Base-by-base conservation (phyloP, 768 basidiomycete genomes). In the Calvatia gigantea region DNA sequence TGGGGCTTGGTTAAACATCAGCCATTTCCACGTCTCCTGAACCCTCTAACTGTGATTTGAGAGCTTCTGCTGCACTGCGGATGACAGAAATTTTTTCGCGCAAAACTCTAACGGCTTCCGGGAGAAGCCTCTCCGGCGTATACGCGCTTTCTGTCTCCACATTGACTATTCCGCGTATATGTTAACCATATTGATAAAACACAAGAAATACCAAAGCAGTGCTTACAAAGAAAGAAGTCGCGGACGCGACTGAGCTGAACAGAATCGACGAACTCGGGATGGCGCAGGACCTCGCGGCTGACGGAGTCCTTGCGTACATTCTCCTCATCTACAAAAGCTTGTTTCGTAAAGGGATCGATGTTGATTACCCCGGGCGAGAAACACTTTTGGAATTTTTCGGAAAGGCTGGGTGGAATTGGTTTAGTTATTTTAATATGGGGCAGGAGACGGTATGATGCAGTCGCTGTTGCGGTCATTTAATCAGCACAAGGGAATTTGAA, bases 61-160 rank as follows among this genome's bases (percentile, higher is more conserved):
- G 70, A 6, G 74, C 77, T 65, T 84, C 78, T 1, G 84, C 85
- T 0, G 86, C 87, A 12, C 71, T 69, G 38, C 78, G 76, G 15
- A 91, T 75, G 4, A 70, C 72, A 8, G 71, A 70, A 15, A 97
- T 81, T 67, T 98, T 98, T 33, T 77, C 77, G 42, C 93, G 78
- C 83, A 98, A 86, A 42, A 97, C 86, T 25, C 78, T 74, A 59
- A 94, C 80, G 0, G 94, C 79, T 64, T 94, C 93, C 0, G 84
- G 84, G 12, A 96, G 73, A 9, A 98, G 75, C 29, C 89, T 80
- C 70, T 95, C 84, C 0, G 96, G 94, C 2, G 81, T 71, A 66
- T 97, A 97, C 11, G 91, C 83, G 4, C 95, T 89, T 64, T 94
- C 91, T 0, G 93, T 93, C 69, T 98, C 95, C 35, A 98, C 78